Percentiles rank a stretch among this genome's conserved stretches.
These are phyloP conservation scores for Forsythia viridissima DNA, from an alignment of 257 asterid species.

Conservation along the genomic window DNA sequence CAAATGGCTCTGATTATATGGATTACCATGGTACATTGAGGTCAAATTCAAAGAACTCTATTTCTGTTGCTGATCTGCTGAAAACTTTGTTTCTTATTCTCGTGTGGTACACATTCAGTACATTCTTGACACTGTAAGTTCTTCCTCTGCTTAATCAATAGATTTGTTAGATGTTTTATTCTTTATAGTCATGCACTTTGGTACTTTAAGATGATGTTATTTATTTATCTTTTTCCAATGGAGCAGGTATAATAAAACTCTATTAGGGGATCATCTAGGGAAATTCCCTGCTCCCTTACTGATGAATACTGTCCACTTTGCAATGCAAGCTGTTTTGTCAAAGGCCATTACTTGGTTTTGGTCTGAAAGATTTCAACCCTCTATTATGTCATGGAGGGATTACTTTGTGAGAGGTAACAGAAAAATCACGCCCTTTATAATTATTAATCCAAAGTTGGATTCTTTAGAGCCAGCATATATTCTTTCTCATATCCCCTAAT, in stretches of 20 bases:
- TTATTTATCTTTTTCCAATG: conserved; percentile 13
- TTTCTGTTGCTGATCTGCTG: conserved; percentile 67
- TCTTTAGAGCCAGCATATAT: neutral
- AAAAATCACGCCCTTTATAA: neutral
- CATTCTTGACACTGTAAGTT: conserved; percentile 89
- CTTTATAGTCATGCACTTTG: neutral
- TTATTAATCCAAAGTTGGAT: neutral
- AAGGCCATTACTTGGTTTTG: conserved; percentile 90
- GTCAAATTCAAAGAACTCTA: conserved; percentile 31
- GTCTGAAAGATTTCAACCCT: conserved; percentile 73
- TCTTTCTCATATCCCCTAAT: neutral
- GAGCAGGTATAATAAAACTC: conserved; percentile 90
- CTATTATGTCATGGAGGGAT: conserved; percentile 92
- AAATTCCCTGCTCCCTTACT: conserved; percentile 94
- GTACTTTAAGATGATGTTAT: conserved; percentile 21
- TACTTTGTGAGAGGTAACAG: conserved; percentile 55
- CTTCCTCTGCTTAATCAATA: conserved; percentile 5
- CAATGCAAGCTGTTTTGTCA: conserved; percentile 94
- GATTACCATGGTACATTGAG: conserved; percentile 22
- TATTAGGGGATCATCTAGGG: conserved; percentile 93
- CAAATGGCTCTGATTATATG: conserved; percentile 22
- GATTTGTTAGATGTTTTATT: neutral
- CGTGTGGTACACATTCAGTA: conserved; percentile 96
- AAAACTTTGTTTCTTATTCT: conserved; percentile 79
- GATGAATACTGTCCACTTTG: conserved; percentile 92